Evolutionary conservation across 257 asterid species (phyloP).

Genomic region (Przewalskia tangutica): DNA sequence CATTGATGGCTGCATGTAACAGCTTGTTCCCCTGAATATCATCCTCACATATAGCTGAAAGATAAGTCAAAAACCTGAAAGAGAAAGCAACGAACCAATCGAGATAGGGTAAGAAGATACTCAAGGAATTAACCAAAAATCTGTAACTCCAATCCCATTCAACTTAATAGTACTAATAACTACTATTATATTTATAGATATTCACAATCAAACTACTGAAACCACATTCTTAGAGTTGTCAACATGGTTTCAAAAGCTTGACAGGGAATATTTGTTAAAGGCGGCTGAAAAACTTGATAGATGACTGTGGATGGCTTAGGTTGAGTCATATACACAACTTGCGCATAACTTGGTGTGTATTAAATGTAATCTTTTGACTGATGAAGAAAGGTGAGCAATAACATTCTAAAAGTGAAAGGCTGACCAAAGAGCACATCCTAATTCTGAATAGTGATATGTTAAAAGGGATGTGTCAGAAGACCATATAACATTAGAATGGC

Average conservation of each 20-base stretch:
- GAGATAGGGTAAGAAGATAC: constrained; percentile 11
- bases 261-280: not conserved
- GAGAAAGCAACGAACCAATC: constrained; percentile 5
- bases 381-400: not conserved
- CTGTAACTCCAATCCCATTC: not conserved
- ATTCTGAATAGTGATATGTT: not conserved
- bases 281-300: not conserved
- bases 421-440: not conserved
- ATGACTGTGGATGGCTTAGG: not conserved
- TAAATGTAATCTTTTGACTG: not conserved
- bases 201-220: not conserved
- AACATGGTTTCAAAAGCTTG: not conserved
- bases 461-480: not conserved
- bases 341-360: not conserved
- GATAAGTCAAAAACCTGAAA: constrained; percentile 69
- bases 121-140: not conserved
- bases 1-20: constrained; percentile 50
- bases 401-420: not conserved
- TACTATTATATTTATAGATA: not conserved
- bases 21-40: constrained; percentile 59
- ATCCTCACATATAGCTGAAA: constrained; percentile 56
- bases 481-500: not conserved
- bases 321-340: not conserved
- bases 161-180: not conserved
- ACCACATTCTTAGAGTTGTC: not conserved